Percentiles rank a stretch among this genome's conserved stretches.
Conservation (phyloP, 768 basidiomycete genomes). For the Suillus subaureus region DNA sequence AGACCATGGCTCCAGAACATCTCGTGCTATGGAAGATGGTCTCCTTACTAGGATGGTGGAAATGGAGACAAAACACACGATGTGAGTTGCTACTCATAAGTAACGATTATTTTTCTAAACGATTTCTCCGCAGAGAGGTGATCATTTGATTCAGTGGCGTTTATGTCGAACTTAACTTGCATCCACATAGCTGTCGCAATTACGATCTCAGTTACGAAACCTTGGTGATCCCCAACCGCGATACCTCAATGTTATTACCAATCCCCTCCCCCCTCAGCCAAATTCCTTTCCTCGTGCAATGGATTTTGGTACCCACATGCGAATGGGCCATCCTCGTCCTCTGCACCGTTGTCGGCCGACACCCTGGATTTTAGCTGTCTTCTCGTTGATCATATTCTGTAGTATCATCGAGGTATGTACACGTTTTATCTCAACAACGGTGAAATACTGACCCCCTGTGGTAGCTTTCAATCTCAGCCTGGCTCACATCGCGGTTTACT, state of each 20-base stretch:
- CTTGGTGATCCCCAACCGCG: constrained; percentile 34
- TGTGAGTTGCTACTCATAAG: constrained; percentile 22
- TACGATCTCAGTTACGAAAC: constrained; percentile 38
- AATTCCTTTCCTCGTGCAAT: constrained; percentile 45
- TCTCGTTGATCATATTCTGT: constrained; percentile 52
- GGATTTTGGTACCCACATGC: constrained; percentile 42
- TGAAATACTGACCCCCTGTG: neutral
- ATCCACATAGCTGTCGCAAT: constrained; percentile 31
- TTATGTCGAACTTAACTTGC: constrained; percentile 17
- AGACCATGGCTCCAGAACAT: constrained; percentile 37
- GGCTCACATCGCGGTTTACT: constrained; percentile 67
- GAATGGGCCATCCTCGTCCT: constrained; percentile 49
- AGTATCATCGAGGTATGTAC: constrained; percentile 62
- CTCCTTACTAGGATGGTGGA: constrained; percentile 34
- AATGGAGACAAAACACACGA: constrained; percentile 30
- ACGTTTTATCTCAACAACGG: neutral
- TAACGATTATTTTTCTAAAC: constrained; percentile 1
- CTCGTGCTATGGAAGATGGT: constrained; percentile 38
- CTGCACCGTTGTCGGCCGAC: neutral
- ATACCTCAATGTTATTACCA: constrained; percentile 36
- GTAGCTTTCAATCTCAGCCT: constrained; percentile 72
- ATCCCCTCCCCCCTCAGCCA: constrained; percentile 58
- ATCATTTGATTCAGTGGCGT: neutral
- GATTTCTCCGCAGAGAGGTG: constrained; percentile 6
- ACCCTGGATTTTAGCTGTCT: constrained; percentile 48